Conservation (phyloP, 768 basidiomycete species). For the Saitozyma sp. region DNA sequence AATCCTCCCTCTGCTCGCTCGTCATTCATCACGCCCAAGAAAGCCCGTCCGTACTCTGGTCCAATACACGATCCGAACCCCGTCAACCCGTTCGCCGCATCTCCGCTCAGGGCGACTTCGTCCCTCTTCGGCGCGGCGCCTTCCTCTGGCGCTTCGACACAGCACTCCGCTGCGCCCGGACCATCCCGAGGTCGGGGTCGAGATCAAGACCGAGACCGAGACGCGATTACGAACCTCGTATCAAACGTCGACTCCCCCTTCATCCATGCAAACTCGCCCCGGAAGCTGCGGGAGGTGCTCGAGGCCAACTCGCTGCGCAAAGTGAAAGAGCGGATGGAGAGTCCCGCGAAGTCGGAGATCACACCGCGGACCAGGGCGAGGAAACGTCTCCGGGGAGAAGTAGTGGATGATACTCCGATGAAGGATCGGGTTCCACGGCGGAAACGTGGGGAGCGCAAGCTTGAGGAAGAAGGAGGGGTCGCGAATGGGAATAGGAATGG, state of each 20-base stretch:
- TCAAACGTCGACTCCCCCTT: slow-evolving; percentile 26
- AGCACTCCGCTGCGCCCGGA: background rate
- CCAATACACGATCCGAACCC: slow-evolving; percentile 44
- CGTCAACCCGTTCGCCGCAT: slow-evolving; percentile 34
- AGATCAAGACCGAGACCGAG: too few relatives aligned
- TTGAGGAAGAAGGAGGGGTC: slow-evolving; percentile 1
- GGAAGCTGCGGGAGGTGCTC: slow-evolving; percentile 37
- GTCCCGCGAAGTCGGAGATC: slow-evolving; percentile 8
- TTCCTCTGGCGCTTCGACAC: background rate
- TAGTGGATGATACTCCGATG: slow-evolving; percentile 40
- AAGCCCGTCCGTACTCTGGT: slow-evolving; percentile 30
- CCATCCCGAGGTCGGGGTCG: background rate
- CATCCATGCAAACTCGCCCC: slow-evolving; percentile 37
- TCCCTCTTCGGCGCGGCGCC: slow-evolving; percentile 4
- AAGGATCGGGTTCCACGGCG: slow-evolving; percentile 24
- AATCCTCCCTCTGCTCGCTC: slow-evolving; percentile 8
- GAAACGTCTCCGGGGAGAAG: slow-evolving; percentile 37
- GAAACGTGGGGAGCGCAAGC: slow-evolving; percentile 11
- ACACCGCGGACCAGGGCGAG: slow-evolving; percentile 43
- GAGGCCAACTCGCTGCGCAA: slow-evolving; percentile 34
- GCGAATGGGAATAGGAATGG: too few relatives aligned
- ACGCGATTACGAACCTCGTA: too few relatives aligned
- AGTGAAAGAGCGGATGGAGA: slow-evolving; percentile 18
- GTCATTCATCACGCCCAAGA: slow-evolving; percentile 30
- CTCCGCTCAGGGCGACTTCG: slow-evolving; percentile 12